phyloP scores from a whole-genome alignment of 2,329 filamentous ascomycete species.

The Talaromyces sp. region DNA sequence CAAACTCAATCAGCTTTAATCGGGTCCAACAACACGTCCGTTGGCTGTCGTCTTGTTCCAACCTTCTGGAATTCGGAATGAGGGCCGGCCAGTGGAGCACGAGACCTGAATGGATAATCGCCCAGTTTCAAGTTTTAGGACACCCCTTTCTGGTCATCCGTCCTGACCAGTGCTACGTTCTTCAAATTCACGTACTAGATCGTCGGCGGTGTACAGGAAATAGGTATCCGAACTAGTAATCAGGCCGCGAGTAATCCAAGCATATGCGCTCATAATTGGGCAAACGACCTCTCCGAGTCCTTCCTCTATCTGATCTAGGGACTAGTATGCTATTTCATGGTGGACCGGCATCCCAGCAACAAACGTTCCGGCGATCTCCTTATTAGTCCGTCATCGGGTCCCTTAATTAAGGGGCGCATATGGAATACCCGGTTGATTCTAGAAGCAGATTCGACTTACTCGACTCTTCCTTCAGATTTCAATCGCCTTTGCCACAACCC shows the following conservation, averaged over 20 bases:
- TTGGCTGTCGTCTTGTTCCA: not conserved
- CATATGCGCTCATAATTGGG: not conserved
- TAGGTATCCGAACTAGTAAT: not conserved
- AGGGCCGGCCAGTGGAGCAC: constrained; percentile 3
- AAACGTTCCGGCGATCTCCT: not conserved
- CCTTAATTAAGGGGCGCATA: not conserved
- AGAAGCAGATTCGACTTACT: constrained; percentile 1
- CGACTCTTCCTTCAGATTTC: not conserved
- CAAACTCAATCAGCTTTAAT: constrained; percentile 3
- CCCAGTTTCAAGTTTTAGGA: constrained; percentile 1
- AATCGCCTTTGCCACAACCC: not conserved
- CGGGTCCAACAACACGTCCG: not conserved
- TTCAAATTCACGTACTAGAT: not conserved
- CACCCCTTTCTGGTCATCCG: not conserved
- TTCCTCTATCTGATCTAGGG: not conserved
- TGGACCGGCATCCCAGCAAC: not conserved
- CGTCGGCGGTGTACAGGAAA: not conserved
- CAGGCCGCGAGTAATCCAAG: not conserved
- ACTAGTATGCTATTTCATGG: not conserved
- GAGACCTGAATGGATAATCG: not conserved
- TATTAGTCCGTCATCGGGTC: no score
- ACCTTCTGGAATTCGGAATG: constrained; percentile 4
- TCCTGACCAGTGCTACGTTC: not conserved
- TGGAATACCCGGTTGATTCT: not conserved
- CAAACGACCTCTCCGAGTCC: not conserved